Base-by-base conservation (phyloP, 1,284 basidiomycete genomes). In the Cutaneotrichosporon mucoides region DNA sequence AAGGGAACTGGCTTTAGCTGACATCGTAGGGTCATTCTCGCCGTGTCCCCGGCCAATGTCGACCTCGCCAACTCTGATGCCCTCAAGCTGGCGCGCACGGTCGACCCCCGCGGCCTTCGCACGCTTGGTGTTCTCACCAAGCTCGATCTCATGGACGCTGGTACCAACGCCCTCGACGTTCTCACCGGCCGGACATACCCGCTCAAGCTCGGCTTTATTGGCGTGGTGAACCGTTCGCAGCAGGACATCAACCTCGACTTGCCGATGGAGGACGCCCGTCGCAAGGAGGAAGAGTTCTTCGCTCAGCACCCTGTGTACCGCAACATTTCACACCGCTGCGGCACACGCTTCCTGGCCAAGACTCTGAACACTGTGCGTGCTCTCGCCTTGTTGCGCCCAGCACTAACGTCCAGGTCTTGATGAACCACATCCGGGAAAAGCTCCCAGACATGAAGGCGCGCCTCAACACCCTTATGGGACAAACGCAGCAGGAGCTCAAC, bases 401-500 rank as follows among this genome's bases (percentile, higher is more conserved):
- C 49, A 33, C 49, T 51, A 12, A 48, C 47, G 16, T 15, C 36
- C 57, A 92, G 89, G 94, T 97, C 43, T 81, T 99, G 61, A 88
- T 99, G 86, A 92, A 90, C 78, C 96, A 99, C 77, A 99, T 99
- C 68, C 86, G 96, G 57, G 96, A 99, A 73, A 98, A 99, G 79
- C 82, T 99, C 43, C 96, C 96, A 0, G 96, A 99, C 78, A 99
- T 99, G 96, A 99, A 99, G 79, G 96, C 96, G 11, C 85, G 94
- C 15, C 81, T 99, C 65, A 99, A 99, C 76, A 99, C 96, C 6
- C 81, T 99, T 12, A 99, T 99, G 92, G 93, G 94, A 10, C 96
- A 99, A 80, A 93, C 96, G 5, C 94, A 98, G 76, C 96, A 99
- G 78, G 96, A 99, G 76, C 84, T 99, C 49, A 92, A 92, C 77